Evolutionary conservation across 2,329 filamentous ascomycete species (phyloP).

Genomic region (Stachybotrys echinatus): DNA sequence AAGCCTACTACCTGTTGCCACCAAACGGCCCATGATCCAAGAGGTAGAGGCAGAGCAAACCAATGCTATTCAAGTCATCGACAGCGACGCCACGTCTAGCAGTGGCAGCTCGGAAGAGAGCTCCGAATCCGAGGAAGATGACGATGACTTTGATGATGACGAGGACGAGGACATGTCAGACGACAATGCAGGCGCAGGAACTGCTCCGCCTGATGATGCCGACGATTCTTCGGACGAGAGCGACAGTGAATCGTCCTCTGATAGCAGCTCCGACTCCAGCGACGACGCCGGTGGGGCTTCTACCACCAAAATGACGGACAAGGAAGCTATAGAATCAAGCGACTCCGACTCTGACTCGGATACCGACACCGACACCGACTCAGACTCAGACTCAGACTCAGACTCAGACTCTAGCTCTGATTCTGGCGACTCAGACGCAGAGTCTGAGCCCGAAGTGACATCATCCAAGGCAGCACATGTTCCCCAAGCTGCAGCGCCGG

Average conservation of each 20-base stretch:
- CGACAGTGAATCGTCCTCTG: constrained; percentile 3
- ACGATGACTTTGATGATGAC: constrained; percentile 4
- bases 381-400: constrained; percentile 21
- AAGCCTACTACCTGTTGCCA: background rate
- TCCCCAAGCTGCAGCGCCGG: background rate
- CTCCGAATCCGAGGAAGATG: constrained; percentile 2
- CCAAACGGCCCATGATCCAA: constrained; percentile 3
- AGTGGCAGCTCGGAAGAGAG: background rate
- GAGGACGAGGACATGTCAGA: constrained; percentile 6
- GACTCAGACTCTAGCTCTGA: constrained; percentile 11
- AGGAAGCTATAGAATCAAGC: background rate
- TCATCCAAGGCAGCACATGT: constrained; percentile 28
- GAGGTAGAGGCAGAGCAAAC: constrained; percentile 5
- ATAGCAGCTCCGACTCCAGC: constrained; percentile 5
- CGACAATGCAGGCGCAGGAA: constrained; percentile 3
- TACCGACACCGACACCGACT: constrained; percentile 5
- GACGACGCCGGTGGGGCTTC: constrained; percentile 5
- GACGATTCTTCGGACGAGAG: background rate
- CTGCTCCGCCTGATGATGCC: background rate
- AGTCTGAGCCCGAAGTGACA: constrained; percentile 27
- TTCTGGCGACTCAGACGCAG: constrained; percentile 17
- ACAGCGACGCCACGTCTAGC: background rate
- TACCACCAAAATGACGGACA: background rate
- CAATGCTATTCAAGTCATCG: background rate
- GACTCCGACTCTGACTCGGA: constrained; percentile 12